phyloP scores from a whole-genome alignment of 176 grass and related monocot species.

The Bonia amplexicaulis region DNA sequence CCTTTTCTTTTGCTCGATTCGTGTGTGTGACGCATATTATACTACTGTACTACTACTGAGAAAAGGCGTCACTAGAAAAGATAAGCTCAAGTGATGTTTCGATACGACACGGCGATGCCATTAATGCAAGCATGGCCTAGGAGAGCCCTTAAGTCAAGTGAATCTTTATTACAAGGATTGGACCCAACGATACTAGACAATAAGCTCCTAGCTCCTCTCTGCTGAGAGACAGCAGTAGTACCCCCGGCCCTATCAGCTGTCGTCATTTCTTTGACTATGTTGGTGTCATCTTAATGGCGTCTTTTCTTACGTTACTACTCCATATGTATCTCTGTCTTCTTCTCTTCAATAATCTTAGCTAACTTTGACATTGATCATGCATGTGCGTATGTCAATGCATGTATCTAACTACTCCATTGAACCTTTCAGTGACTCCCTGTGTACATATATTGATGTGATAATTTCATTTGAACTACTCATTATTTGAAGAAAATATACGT shows the following conservation, averaged over 20 bases:
- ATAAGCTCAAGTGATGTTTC: neutral
- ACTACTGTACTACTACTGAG: neutral
- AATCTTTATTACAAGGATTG: constrained; percentile 7
- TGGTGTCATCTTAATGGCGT: constrained; percentile 8
- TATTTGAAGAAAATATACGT: neutral
- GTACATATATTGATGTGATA: neutral
- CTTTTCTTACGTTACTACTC: neutral
- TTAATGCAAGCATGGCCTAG: constrained; percentile 5
- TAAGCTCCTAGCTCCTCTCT: neutral
- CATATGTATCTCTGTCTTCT: neutral
- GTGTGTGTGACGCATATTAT: neutral
- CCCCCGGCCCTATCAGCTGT: neutral
- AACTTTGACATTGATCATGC: neutral
- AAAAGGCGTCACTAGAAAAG: neutral
- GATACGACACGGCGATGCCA: neutral
- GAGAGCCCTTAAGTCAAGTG: constrained; percentile 22
- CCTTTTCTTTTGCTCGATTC: neutral
- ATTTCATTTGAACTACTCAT: neutral
- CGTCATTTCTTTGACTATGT: constrained; percentile 27
- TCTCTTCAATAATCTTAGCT: neutral
- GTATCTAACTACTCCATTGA: neutral
- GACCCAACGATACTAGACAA: neutral
- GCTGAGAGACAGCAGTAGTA: neutral
- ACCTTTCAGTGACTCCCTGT: neutral
- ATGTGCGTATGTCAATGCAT: neutral